Evolutionary conservation across 2,329 filamentous ascomycete genomes (phyloP).

Genomic region (Helotiales sp.): DNA sequence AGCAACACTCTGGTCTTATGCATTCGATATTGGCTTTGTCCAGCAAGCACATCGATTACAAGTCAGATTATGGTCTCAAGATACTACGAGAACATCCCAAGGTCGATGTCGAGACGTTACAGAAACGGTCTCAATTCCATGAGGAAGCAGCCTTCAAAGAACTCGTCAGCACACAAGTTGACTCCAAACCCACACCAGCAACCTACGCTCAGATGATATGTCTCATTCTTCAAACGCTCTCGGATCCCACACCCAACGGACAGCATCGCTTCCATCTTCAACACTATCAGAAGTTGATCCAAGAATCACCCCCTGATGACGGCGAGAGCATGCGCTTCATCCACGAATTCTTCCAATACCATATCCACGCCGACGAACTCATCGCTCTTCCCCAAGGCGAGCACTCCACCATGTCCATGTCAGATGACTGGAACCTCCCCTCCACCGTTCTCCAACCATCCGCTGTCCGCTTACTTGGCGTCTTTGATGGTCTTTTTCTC

Average conservation of each 20-base stretch:
- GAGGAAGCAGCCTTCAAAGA: constrained; percentile 54
- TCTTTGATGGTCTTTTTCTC: constrained; percentile 78
- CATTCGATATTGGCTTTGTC: constrained; percentile 85
- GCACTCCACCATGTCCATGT: constrained; percentile 27
- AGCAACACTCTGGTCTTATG: constrained; percentile 80
- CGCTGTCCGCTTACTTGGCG: constrained; percentile 64
- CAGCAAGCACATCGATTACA: constrained; percentile 70
- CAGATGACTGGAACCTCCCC: constrained; percentile 29
- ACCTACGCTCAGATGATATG: constrained; percentile 65
- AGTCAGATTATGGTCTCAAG: constrained; percentile 55
- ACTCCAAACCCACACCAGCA: constrained; percentile 51
- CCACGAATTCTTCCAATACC: constrained; percentile 81
- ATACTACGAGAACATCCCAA: constrained; percentile 51
- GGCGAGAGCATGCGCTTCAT: constrained; percentile 71
- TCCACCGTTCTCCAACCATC: constrained; percentile 26
- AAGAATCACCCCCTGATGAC: constrained; percentile 59
- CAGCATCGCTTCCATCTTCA: constrained; percentile 79
- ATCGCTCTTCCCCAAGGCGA: constrained; percentile 45
- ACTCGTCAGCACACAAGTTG: constrained; percentile 50
- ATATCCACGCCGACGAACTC: constrained; percentile 66
- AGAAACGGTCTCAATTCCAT: constrained; percentile 55
- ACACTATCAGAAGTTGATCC: constrained; percentile 73
- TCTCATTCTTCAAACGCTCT: constrained; percentile 56
- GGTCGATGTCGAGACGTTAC: constrained; percentile 47
- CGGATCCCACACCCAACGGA: constrained; percentile 57